Percentiles rank a stretch among this genome's conserved stretches.
phyloP scores from a whole-genome alignment of 1,139 yeast species.

The Saccharomyces pastorianus region DNA sequence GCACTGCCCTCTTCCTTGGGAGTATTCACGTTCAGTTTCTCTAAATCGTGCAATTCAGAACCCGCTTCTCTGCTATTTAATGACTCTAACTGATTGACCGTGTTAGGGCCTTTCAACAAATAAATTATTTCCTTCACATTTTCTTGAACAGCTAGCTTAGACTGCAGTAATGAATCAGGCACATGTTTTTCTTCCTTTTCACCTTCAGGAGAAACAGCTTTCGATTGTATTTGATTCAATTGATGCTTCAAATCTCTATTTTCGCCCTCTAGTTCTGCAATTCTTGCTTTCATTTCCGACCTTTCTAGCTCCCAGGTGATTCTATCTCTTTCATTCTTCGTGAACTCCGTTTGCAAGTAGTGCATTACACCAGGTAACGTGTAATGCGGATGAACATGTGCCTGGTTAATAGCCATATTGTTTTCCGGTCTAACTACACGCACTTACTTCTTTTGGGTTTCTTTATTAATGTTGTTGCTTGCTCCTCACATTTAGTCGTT shows the following conservation, averaged over 20 bases:
- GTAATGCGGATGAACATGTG: slow-evolving; percentile 18
- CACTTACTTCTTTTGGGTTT: not conserved
- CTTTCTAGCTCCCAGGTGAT: slow-evolving; percentile 50
- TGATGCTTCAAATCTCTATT: slow-evolving; percentile 49
- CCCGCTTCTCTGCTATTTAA: slow-evolving; percentile 12
- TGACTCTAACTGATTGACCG: slow-evolving; percentile 22
- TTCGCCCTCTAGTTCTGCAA: slow-evolving; percentile 57
- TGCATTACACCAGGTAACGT: slow-evolving; percentile 45
- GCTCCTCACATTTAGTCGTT: not conserved
- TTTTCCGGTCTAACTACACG: not conserved
- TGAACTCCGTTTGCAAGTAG: slow-evolving; percentile 50
- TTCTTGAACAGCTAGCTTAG: slow-evolving; percentile 28
- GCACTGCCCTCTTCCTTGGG: not conserved
- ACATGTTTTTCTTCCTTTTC: slow-evolving; percentile 2
- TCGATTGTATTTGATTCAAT: slow-evolving; percentile 37
- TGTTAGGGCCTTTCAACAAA: slow-evolving; percentile 27
- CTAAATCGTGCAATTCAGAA: slow-evolving; percentile 21
- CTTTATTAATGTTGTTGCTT: not conserved
- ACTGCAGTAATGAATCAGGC: slow-evolving; percentile 11
- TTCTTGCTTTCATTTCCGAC: slow-evolving; percentile 47
- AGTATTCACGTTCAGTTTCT: slow-evolving; percentile 12
- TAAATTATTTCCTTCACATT: slow-evolving; percentile 32
- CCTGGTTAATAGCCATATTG: not conserved
- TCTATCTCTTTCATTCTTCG: slow-evolving; percentile 47
- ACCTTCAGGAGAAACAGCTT: slow-evolving; percentile 3